Evolutionary conservation across 2,329 filamentous ascomycete species (phyloP).

Genomic region (Capronia coronata): DNA sequence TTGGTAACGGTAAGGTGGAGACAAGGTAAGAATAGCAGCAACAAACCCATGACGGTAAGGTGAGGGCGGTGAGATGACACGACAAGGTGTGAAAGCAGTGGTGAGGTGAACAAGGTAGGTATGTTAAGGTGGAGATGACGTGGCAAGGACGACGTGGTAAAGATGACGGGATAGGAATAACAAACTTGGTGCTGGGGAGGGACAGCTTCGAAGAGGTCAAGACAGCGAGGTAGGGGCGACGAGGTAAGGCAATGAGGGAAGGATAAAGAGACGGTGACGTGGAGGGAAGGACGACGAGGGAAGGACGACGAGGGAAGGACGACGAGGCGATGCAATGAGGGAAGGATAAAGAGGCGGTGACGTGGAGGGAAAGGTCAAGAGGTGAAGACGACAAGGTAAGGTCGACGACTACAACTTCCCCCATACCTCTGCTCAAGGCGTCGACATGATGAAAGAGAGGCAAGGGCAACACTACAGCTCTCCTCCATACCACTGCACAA

Average conservation of each 20-base stretch:
- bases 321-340: too few species aligned
- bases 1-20: too few species aligned
- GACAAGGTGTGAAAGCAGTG: too few species aligned
- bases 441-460: not conserved
- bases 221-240: not conserved
- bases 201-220: not conserved
- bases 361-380: not conserved
- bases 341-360: not conserved
- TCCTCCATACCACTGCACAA: not conserved
- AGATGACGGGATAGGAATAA: not conserved
- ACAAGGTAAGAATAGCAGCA: too few species aligned
- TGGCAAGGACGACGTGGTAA: not conserved
- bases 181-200: not conserved
- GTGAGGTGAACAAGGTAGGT: too few species aligned
- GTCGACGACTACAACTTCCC: not conserved
- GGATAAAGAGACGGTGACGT: not conserved
- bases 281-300: too few species aligned
- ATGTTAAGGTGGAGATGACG: not conserved
- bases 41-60: too few species aligned
- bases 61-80: too few species aligned
- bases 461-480: too few species aligned
- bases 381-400: not conserved
- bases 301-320: too few species aligned
- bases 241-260: not conserved
- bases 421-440: not conserved